A percentile compares a stretch with the other conserved stretches of the same genome.
Conservation (phyloP, 192 early-diverging fungal genomes). For the Gaertneriomyces sp. region DNA sequence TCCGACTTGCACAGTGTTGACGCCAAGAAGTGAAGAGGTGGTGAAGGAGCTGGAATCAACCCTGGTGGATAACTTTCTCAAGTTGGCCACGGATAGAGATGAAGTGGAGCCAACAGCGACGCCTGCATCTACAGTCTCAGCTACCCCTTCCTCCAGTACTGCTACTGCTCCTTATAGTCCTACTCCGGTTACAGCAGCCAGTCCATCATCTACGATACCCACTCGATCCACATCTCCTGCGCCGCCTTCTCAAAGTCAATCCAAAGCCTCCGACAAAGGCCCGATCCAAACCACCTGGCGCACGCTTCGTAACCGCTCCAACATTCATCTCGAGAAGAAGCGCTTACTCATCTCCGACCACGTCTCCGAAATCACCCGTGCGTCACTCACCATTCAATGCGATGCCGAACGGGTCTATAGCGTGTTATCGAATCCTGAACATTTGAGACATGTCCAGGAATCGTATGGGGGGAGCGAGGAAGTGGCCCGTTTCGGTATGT, state of each 20-base stretch:
- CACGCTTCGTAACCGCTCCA: slow-evolving; percentile 32
- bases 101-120: background rate
- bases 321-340: slow-evolving; percentile 40
- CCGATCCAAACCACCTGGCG: slow-evolving; percentile 39
- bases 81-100: slow-evolving; percentile 23
- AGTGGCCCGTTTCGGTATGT: slow-evolving; percentile 38
- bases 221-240: background rate
- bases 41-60: slow-evolving; percentile 18
- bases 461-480: slow-evolving; percentile 31
- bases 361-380: slow-evolving; percentile 35
- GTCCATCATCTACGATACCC: background rate
- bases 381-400: slow-evolving; percentile 33
- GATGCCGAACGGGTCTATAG: slow-evolving; percentile 46
- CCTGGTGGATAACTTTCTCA: slow-evolving; percentile 27
- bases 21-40: background rate
- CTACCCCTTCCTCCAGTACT: background rate
- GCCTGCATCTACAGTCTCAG: background rate
- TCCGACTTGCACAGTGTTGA: slow-evolving; percentile 9
- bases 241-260: too few relatives aligned
- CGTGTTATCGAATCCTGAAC: slow-evolving; percentile 56
- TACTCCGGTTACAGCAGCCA: background rate
- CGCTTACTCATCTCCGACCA: slow-evolving; percentile 16
- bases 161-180: background rate
- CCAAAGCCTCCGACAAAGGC: background rate
- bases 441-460: slow-evolving; percentile 44